Percentiles rank a stretch among this genome's conserved stretches.
Evolutionary conservation across 495 filamentous ascomycete species (phyloP).

Genomic region (Annulohypoxylon maeteangense): DNA sequence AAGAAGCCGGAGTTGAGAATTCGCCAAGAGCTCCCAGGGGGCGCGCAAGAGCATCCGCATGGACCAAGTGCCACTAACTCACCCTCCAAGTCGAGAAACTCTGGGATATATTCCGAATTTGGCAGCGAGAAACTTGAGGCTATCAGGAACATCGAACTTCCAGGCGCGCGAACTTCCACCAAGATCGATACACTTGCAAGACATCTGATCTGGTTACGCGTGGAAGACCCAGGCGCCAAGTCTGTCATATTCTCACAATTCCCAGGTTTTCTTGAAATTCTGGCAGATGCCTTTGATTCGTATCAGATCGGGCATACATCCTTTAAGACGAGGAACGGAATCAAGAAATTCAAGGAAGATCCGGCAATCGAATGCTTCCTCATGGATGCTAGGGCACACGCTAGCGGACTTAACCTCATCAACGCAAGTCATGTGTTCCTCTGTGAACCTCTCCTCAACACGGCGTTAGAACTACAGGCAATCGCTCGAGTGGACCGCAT

Average conservation of each 20-base stretch:
- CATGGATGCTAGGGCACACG: constrained; percentile 86
- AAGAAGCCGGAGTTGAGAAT: constrained; percentile 77
- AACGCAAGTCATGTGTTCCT: constrained; percentile 95
- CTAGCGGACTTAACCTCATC: constrained; percentile 87
- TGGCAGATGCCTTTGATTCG: constrained; percentile 71
- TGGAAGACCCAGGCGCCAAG: constrained; percentile 87
- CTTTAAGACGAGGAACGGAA: constrained; percentile 70
- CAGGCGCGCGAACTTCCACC: constrained; percentile 77
- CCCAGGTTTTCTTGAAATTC: constrained; percentile 78
- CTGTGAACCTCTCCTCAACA: constrained; percentile 92
- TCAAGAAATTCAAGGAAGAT: constrained; percentile 79
- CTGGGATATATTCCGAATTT: constrained; percentile 80
- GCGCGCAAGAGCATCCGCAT: neutral
- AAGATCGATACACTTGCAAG: constrained; percentile 87
- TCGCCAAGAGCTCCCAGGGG: constrained; percentile 67
- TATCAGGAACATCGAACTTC: constrained; percentile 84
- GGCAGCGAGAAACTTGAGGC: constrained; percentile 73
- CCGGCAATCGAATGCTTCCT: constrained; percentile 84
- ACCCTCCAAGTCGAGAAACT: constrained; percentile 40
- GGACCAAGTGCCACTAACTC: constrained; percentile 17
- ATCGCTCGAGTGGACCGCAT: constrained; percentile 95
- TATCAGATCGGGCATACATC: constrained; percentile 77
- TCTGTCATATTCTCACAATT: constrained; percentile 92
- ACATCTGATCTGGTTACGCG: constrained; percentile 85
- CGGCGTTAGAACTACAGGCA: constrained; percentile 91